A percentile compares a stretch with the other conserved stretches of the same genome.
phyloP scores from a whole-genome alignment of 192 early-diverging fungal species.

The Funneliformis geosporum region DNA sequence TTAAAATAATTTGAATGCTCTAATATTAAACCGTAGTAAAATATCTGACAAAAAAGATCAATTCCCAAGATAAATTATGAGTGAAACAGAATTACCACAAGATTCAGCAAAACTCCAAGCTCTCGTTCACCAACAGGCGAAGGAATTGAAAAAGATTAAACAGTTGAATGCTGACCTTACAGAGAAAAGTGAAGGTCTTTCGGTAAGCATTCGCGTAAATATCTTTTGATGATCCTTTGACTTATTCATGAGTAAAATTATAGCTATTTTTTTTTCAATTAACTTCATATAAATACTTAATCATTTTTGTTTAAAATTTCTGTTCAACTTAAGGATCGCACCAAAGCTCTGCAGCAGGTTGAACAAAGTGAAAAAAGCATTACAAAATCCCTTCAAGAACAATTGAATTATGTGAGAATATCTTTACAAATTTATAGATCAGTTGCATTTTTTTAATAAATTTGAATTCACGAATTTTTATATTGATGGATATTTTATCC shows the following conservation, averaged over 20 bases:
- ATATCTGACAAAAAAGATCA: not conserved
- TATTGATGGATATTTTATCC: not conserved
- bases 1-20: no score
- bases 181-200: not conserved
- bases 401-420: conserved; percentile 42
- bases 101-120: not conserved
- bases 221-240: no score
- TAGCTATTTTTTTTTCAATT: not conserved
- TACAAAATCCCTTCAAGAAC: conserved; percentile 45
- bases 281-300: no score
- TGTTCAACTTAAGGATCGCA: not conserved
- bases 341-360: conserved; percentile 36
- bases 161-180: not conserved
- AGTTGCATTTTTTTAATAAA: no score
- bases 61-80: not conserved
- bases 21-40: not conserved
- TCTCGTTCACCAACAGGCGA: not conserved
- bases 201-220: not conserved
- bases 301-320: not conserved
- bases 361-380: conserved; percentile 44
- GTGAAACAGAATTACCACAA: not conserved
- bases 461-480: not conserved
- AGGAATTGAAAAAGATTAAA: not conserved
- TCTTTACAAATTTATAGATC: not conserved
- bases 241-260: no score